These are phyloP conservation scores for Fusarium pseudograminearum DNA, from an alignment of 2,329 filamentous ascomycete species.

Conservation along the genomic window DNA sequence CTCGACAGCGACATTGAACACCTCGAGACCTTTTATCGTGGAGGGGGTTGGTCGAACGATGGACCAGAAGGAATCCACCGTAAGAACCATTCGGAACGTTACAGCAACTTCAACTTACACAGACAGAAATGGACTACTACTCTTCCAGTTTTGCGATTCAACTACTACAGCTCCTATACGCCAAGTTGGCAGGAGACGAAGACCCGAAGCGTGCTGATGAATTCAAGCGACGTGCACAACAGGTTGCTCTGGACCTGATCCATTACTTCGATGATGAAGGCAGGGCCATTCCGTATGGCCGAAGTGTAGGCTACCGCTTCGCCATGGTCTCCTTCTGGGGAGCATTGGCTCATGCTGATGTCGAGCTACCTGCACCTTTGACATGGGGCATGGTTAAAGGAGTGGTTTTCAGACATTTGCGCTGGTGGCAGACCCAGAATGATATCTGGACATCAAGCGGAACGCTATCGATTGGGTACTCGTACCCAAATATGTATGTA, in stretches of 20 bases:
- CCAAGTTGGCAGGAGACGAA: slow-evolving; percentile 74
- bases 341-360: slow-evolving; percentile 78
- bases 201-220: slow-evolving; percentile 75
- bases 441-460: slow-evolving; percentile 82
- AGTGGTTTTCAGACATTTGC: slow-evolving; percentile 77
- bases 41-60: slow-evolving; percentile 85
- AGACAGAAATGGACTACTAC: slow-evolving; percentile 82
- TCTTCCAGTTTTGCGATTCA: slow-evolving; percentile 86
- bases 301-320: slow-evolving; percentile 84
- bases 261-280: slow-evolving; percentile 82
- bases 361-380: slow-evolving; percentile 77
- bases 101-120: slow-evolving; percentile 11
- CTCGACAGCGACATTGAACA: slow-evolving; percentile 82
- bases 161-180: slow-evolving; percentile 81
- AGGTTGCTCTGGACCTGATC: slow-evolving; percentile 76
- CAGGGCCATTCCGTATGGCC: slow-evolving; percentile 79
- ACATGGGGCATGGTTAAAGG: slow-evolving; percentile 86
- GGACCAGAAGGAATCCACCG: slow-evolving; percentile 81
- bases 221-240: slow-evolving; percentile 75
- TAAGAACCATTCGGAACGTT: slow-evolving; percentile 46
- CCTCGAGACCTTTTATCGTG: slow-evolving; percentile 84
- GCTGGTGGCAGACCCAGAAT: slow-evolving; percentile 82
- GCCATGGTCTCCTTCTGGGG: slow-evolving; percentile 89
- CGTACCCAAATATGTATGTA: slow-evolving; percentile 81
- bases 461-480: slow-evolving; percentile 80